A percentile compares a stretch with the other conserved stretches of the same genome.
Conservation (phyloP, 768 basidiomycete species). For the Hericium erinaceus region DNA sequence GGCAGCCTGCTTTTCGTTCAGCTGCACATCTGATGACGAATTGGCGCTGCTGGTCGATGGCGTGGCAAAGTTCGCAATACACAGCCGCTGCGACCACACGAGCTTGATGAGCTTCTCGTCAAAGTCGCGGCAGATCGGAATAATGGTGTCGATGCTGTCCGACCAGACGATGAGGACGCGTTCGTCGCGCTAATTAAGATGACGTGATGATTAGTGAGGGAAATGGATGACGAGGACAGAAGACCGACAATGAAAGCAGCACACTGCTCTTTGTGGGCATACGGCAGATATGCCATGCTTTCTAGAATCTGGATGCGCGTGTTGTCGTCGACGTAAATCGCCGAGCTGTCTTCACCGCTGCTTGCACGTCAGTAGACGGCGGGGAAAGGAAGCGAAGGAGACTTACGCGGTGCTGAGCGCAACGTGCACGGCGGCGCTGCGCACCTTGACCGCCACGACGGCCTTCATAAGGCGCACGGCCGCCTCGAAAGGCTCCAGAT, state of each 20-base stretch:
- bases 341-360: constrained; percentile 51
- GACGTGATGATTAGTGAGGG: background rate
- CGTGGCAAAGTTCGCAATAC: background rate
- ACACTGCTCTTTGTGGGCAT: constrained; percentile 85
- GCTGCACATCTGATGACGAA: constrained; percentile 31
- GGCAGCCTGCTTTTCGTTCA: constrained; percentile 37
- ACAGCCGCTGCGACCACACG: constrained; percentile 49
- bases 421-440: constrained; percentile 73
- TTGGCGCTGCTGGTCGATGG: constrained; percentile 18
- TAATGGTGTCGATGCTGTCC: constrained; percentile 71
- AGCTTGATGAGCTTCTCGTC: constrained; percentile 73
- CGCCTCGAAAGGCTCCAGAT: constrained; percentile 72
- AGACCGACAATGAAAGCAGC: constrained; percentile 72
- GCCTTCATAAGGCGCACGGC: constrained; percentile 72
- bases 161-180: constrained; percentile 80
- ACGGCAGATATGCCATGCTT: constrained; percentile 53
- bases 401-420: constrained; percentile 62
- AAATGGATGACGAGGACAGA: background rate
- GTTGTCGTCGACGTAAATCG: constrained; percentile 65
- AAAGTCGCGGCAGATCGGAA: constrained; percentile 64
- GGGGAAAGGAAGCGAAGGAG: background rate
- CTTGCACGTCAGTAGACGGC: no score
- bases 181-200: constrained; percentile 57
- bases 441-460: constrained; percentile 74
- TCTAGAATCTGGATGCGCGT: constrained; percentile 85